These are phyloP conservation scores for Neurospora cerealis DNA, from an alignment of 495 filamentous ascomycete species.

Conservation along the genomic window DNA sequence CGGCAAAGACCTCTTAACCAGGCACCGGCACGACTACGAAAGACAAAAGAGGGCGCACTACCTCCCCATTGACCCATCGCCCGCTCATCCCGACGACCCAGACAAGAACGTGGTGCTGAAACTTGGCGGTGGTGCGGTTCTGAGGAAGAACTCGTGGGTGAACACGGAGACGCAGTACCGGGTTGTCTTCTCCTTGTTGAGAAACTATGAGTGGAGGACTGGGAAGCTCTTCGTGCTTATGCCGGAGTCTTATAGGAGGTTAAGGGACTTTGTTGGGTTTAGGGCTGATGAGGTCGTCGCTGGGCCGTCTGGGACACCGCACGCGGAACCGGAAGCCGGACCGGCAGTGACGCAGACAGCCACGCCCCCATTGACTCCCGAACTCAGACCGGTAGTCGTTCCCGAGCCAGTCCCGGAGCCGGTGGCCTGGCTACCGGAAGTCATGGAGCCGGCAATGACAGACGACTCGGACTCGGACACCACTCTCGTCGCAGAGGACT, in stretches of 20 bases:
- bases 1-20: neutral
- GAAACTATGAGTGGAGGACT: neutral
- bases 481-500: neutral
- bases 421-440: neutral
- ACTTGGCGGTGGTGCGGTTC: neutral
- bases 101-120: neutral
- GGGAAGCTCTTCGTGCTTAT: neutral
- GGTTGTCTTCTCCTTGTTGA: neutral
- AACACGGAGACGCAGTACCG: neutral
- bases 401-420: neutral
- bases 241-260: neutral
- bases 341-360: neutral
- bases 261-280: neutral
- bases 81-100: neutral
- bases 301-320: neutral
- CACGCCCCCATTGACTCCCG: neutral
- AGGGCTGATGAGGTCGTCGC: neutral
- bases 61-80: neutral
- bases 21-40: neutral
- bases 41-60: neutral
- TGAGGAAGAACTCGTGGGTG: neutral
- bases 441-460: neutral
- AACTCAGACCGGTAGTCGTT: neutral
- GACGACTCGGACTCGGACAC: neutral
- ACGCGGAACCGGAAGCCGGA: neutral